Evolutionary conservation across 192 early-diverging fungal species (phyloP), one percentile per base, ranked within the genome.

Genomic region (Podila epicladia): DNA sequence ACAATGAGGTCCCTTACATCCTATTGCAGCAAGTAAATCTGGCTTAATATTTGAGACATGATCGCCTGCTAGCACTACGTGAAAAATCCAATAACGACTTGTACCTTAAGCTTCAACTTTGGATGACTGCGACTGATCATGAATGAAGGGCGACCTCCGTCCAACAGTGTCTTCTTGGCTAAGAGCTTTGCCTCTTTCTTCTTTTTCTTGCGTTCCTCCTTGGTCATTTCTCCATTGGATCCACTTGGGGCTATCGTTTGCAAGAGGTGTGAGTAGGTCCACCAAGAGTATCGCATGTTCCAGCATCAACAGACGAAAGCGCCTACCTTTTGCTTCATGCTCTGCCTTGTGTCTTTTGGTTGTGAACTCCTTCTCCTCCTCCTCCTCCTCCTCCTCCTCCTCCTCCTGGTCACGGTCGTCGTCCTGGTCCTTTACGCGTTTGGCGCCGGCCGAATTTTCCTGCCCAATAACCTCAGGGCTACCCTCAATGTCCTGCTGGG

Each of bases 91-190:
- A 2, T 12, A 28, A 3, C 31, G 17, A 2, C 15, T 0, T 5
- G 22, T 73, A 80, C 77, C 67, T 80, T 80, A 55, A 80, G 65
- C 20, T 61, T 64, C 4, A 80, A 61, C 49, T 80, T 80, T n/a
- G 55, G 22, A 35, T 80, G 62, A 19, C 58, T 29, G 8, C 70
- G 64, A 51, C 67, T 73, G 48, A 80, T 71, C 67, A 80, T 72
- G 35, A 80, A 69, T 13, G 71, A 80, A 7, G 77, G 66, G 28
- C 50, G 58, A 22, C 70, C 70, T 20, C 57, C 57, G 15, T 72
- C 38, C 28, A 65, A 60, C 31, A 68, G 11, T 1, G 49, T 59
- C 20, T 59, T 53, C 19, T 65, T 73, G 17, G 77, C 77, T 6
- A 45, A 20, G 50, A 51, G 33, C 48, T 80, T 80, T 24, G 9